These are phyloP conservation scores for Tricholoma flavovirens DNA, from an alignment of 768 basidiomycete species.

Conservation along the genomic window DNA sequence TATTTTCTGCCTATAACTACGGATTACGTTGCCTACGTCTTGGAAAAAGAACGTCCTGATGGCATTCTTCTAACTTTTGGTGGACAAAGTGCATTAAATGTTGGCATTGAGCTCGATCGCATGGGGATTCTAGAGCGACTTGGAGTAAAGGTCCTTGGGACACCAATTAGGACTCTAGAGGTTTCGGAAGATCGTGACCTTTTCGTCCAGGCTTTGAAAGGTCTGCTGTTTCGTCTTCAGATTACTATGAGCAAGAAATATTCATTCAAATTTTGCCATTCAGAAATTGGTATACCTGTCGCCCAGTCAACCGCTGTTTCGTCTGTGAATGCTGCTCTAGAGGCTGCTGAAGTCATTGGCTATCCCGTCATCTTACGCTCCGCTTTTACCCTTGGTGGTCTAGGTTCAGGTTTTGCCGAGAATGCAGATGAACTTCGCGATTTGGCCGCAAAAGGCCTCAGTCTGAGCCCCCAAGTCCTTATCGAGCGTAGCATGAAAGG, in stretches of 20 bases:
- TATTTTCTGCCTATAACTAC: conserved; percentile 96
- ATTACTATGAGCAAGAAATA: neutral
- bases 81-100: conserved; percentile 96
- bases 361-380: conserved; percentile 97
- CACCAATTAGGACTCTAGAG: conserved; percentile 90
- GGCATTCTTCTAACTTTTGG: conserved; percentile 97
- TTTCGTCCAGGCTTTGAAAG: conserved; percentile 94
- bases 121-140: conserved; percentile 95
- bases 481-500: conserved; percentile 99
- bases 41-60: conserved; percentile 97
- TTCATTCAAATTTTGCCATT: conserved; percentile 5
- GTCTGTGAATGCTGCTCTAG: conserved; percentile 87
- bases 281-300: conserved; percentile 95
- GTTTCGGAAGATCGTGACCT: conserved; percentile 96
- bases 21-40: conserved; percentile 97
- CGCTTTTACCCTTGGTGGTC: conserved; percentile 95
- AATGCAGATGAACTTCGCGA: conserved; percentile 93
- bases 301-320: conserved; percentile 96
- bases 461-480: conserved; percentile 89
- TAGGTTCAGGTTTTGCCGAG: conserved; percentile 97
- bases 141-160: conserved; percentile 90
- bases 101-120: conserved; percentile 92
- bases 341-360: conserved; percentile 86
- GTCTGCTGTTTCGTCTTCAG: conserved; percentile 35
- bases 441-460: conserved; percentile 85